phyloP scores from a whole-genome alignment of 768 basidiomycete species.

The Cantharellus cinnabarinus region DNA sequence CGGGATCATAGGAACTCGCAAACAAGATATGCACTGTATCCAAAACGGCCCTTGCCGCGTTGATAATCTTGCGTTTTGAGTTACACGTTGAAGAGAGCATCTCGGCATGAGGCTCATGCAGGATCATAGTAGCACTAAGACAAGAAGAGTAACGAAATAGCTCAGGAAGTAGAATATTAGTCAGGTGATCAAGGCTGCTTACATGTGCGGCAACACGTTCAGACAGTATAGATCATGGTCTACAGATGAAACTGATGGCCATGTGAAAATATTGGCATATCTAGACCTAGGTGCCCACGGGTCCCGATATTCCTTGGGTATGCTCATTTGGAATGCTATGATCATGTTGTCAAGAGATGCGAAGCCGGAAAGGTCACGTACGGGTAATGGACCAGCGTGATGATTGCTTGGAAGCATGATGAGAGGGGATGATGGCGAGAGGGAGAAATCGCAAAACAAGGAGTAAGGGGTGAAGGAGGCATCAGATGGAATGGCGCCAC shows the following conservation, averaged over 20 bases:
- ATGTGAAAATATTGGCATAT: neutral
- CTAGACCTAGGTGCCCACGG: neutral
- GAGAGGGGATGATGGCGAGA: neutral
- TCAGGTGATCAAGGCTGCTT: neutral
- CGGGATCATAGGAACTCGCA: slow-evolving; percentile 7
- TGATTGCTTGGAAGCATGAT: neutral
- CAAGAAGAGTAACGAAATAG: neutral
- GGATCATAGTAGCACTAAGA: slow-evolving; percentile 2
- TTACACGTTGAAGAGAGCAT: neutral
- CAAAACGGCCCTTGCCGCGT: slow-evolving; percentile 3
- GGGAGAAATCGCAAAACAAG: neutral
- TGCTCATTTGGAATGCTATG: slow-evolving; percentile 1
- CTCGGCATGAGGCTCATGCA: slow-evolving; percentile 8
- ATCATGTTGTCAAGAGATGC: slow-evolving; percentile 4
- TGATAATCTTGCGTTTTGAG: slow-evolving; percentile 2
- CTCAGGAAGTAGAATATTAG: neutral
- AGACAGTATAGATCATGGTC: neutral
- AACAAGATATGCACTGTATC: slow-evolving; percentile 5
- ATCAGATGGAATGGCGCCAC: neutral
- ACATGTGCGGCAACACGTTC: neutral
- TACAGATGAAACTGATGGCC: neutral
- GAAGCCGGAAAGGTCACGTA: slow-evolving; percentile 6
- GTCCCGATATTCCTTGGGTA: slow-evolving; percentile 5
- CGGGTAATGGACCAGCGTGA: neutral
- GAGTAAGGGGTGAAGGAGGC: neutral